A percentile compares a stretch with the other conserved stretches of the same genome.
phyloP scores from a whole-genome alignment of 2,329 filamentous ascomycete species.

The Fusarium sp. region DNA sequence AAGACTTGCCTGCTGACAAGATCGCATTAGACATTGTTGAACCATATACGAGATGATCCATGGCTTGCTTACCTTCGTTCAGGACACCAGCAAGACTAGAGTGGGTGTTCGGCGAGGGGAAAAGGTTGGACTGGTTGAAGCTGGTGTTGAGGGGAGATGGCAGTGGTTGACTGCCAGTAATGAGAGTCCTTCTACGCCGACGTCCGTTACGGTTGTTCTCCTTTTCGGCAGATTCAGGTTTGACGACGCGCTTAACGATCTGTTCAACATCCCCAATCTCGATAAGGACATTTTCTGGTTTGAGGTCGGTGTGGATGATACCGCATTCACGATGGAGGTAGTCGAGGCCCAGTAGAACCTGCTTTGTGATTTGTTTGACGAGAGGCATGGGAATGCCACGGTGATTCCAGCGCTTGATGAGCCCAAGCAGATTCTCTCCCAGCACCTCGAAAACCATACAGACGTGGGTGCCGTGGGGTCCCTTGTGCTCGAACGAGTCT shows the following conservation, averaged over 20 bases:
- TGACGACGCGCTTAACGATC: conserved; percentile 95
- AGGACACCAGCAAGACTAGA: conserved; percentile 86
- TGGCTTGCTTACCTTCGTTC: conserved; percentile 71
- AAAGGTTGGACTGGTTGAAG: conserved; percentile 83
- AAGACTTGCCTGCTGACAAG: conserved; percentile 45
- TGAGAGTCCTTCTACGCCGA: conserved; percentile 87
- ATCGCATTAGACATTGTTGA: conserved; percentile 17
- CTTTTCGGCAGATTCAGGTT: conserved; percentile 78
- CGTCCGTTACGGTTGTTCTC: conserved; percentile 93
- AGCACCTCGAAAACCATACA: conserved; percentile 99
- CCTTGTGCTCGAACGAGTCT: conserved; percentile 97
- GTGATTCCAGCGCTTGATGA: conserved; percentile 99
- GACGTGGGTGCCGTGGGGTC: conserved; percentile 93
- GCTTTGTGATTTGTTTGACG: conserved; percentile 98
- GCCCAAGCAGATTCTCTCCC: conserved; percentile 90
- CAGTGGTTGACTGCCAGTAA: conserved; percentile 95
- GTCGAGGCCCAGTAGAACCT: conserved; percentile 93
- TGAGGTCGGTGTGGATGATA: conserved; percentile 97
- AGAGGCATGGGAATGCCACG: conserved; percentile 94
- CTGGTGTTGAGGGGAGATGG: conserved; percentile 93
- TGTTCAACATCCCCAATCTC: conserved; percentile 99
- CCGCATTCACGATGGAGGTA: conserved; percentile 98
- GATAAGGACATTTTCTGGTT: conserved; percentile 97
- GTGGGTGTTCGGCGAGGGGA: conserved; percentile 69
- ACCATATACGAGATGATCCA: too few relatives aligned